phyloP scores from a whole-genome alignment of 176 grass and related monocot species.

The Tillandsia leiboldiana region DNA sequence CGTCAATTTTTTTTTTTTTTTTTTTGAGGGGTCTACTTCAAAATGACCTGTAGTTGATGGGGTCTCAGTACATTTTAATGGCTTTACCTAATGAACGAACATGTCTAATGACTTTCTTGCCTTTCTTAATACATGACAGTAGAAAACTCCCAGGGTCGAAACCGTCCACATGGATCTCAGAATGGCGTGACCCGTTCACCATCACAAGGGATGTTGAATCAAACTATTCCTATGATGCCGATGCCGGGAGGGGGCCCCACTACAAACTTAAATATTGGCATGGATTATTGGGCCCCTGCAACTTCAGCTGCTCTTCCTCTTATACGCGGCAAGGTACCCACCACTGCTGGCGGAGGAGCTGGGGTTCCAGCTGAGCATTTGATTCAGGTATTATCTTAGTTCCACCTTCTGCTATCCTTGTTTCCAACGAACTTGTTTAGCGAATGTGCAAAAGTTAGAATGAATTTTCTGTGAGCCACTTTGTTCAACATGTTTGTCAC shows the following conservation, averaged over 20 bases:
- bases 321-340: not conserved
- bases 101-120: not conserved
- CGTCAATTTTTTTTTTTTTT: too few relatives aligned
- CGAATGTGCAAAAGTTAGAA: too few relatives aligned
- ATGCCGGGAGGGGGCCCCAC: not conserved
- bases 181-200: conserved; percentile 2
- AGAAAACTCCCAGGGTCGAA: not conserved
- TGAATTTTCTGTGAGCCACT: not conserved
- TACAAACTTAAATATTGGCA: conserved; percentile 1
- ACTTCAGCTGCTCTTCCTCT: too few relatives aligned
- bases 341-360: not conserved
- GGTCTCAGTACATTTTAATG: too few relatives aligned
- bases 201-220: conserved; percentile 2
- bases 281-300: not conserved
- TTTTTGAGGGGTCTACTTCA: too few relatives aligned
- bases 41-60: too few relatives aligned
- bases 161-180: not conserved
- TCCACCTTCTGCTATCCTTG: too few relatives aligned
- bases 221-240: conserved; percentile 2
- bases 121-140: not conserved
- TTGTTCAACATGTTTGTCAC: not conserved
- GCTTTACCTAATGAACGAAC: too few relatives aligned
- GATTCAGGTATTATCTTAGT: not conserved
- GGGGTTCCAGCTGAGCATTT: not conserved
- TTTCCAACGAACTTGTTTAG: too few relatives aligned